Evolutionary conservation across 164 flowering plant genomes (phyloP).

Genomic region (Stephania japonica): DNA sequence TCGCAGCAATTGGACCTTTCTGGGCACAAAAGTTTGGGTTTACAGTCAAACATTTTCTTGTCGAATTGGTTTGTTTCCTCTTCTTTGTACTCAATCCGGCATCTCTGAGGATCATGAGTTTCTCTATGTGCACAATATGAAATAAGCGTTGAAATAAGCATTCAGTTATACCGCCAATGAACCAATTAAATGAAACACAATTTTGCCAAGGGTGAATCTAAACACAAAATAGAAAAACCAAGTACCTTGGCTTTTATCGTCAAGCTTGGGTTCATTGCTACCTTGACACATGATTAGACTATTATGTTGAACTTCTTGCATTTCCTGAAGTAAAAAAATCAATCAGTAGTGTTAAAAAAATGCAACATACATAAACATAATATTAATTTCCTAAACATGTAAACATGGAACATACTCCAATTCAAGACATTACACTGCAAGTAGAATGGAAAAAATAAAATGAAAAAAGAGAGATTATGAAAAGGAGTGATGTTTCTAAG

Average conservation of each 20-base stretch:
- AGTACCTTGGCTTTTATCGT: slow-evolving; percentile 48
- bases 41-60: slow-evolving; percentile 11
- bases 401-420: slow-evolving; percentile 61
- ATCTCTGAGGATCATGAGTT: slow-evolving; percentile 17
- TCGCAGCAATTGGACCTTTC: not conserved
- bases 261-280: slow-evolving; percentile 47
- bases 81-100: not conserved
- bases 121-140: not conserved
- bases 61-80: not conserved
- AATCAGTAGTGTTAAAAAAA: slow-evolving; percentile 54
- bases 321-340: slow-evolving; percentile 64
- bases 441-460: not conserved
- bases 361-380: slow-evolving; percentile 28
- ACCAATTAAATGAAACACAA: not conserved
- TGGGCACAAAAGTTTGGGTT: slow-evolving; percentile 10
- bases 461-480: not conserved
- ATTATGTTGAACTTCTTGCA: slow-evolving; percentile 55
- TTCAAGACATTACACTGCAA: not conserved
- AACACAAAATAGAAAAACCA: not conserved
- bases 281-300: slow-evolving; percentile 80
- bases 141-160: not conserved
- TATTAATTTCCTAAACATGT: slow-evolving; percentile 57
- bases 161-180: slow-evolving; percentile 7
- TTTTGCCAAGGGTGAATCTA: not conserved
- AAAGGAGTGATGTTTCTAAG: no score